Evolutionary conservation across 164 flowering plant genomes (phyloP), one percentile per base, ranked within the genome.

Genomic region (Houttuynia cordata): DNA sequence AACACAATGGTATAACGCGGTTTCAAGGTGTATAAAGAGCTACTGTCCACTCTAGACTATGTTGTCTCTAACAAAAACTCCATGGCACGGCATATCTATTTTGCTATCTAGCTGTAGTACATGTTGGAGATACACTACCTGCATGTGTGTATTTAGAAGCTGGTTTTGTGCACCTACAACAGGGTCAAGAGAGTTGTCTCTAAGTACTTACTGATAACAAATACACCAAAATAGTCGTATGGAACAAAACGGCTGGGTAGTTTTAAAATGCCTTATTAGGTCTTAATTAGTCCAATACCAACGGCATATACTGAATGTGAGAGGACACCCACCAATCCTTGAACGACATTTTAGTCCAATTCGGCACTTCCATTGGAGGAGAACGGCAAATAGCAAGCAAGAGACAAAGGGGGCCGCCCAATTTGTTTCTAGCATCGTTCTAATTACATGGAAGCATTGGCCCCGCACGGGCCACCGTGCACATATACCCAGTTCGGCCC

Each of bases 291-390:
- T 20, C 56, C 41, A 56, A 56, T 15, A 34, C 61, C 63, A 1
- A 59, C 21, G 50, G 41, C 54, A 52, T 52, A 52, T 52, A 52
- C 60, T 62, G 62, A 68, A 45, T 25, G 56, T 34, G 76, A 68
- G 63, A 51, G 67, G 61, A 0, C 52, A 73, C 56, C 69, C 17
- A 66, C 65, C 71, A 73, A 68, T 76, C 58, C 23, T 54, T 22
- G 23, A 6, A 9, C 18, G 57, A 20, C 57, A 54, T 15, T 17
- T 1, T 15, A 4, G n/a, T 3, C 56, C 24, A 20, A 54, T 3
- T 42, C 4, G 37, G 37, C 37, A 30, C 4, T 10, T 10, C 49
- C 12, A 42, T 42, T 1, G 34, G 4, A 12, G 18, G 30, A 22
- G 57, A 54, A 22, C 14, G 34, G 25, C 17, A 19, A 54, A 15